A percentile compares a stretch with the other conserved stretches of the same genome.
Conservation (phyloP, 495 filamentous ascomycete genomes). For the Tuber microsphaerosporum region DNA sequence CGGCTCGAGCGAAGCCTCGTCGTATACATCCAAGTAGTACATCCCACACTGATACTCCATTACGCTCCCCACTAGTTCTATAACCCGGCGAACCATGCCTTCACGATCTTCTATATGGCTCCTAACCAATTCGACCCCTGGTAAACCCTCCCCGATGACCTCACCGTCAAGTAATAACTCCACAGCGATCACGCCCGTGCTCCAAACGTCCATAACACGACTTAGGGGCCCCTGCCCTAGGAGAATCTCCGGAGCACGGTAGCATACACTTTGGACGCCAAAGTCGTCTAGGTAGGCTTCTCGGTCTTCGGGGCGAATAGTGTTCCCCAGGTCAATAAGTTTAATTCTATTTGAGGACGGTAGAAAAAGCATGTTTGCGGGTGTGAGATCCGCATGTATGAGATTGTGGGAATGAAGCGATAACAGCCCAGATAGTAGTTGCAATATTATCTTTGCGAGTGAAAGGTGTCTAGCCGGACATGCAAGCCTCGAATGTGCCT, state of each 20-base stretch:
- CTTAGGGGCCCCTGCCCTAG: slow-evolving; percentile 33
- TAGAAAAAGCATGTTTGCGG: slow-evolving; percentile 37
- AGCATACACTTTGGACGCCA: slow-evolving; percentile 34
- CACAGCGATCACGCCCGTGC: slow-evolving; percentile 36
- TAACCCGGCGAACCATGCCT: slow-evolving; percentile 26
- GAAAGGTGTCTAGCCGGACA: slow-evolving; percentile 33
- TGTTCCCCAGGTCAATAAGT: slow-evolving; percentile 39
- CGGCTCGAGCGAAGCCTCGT: slow-evolving; percentile 23
- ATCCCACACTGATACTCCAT: slow-evolving; percentile 23
- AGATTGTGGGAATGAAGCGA: slow-evolving; percentile 31
- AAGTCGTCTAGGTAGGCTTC: slow-evolving; percentile 32
- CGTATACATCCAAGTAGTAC: slow-evolving; percentile 29
- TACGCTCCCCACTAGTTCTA: slow-evolving; percentile 37
- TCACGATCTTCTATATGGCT: slow-evolving; percentile 21
- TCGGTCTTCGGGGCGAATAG: slow-evolving; percentile 27
- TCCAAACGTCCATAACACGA: slow-evolving; percentile 39
- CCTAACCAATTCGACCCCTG: slow-evolving; percentile 31
- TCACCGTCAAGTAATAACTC: slow-evolving; percentile 32
- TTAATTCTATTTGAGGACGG: slow-evolving; percentile 33
- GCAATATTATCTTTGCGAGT: slow-evolving; percentile 36
- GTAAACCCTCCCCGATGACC: slow-evolving; percentile 22
- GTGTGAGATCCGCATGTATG: slow-evolving; percentile 41
- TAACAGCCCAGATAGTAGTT: slow-evolving; percentile 29
- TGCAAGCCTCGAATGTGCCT: slow-evolving; percentile 17
- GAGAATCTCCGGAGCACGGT: slow-evolving; percentile 39